Percentiles rank a stretch among this genome's conserved stretches.
Evolutionary conservation across 768 basidiomycete genomes (phyloP).

Genomic region (Clitopilus passeckerianus): DNA sequence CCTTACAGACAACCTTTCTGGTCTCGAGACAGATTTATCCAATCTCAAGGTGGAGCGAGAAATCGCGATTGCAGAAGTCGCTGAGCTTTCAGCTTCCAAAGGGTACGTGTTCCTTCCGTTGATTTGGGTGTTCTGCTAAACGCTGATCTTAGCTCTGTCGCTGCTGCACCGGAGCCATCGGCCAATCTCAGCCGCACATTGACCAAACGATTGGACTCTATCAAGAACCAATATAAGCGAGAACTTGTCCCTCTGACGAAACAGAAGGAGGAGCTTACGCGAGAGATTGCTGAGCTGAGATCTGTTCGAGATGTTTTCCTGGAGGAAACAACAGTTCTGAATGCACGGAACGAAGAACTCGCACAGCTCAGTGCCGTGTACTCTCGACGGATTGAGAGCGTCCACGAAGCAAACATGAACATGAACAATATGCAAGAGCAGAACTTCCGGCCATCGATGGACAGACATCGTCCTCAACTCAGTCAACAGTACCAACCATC

Average conservation of each 20-base stretch:
- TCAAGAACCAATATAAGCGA: conserved; percentile 83
- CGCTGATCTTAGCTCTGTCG: conserved; percentile 17
- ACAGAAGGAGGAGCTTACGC: conserved; percentile 70
- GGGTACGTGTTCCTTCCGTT: conserved; percentile 40
- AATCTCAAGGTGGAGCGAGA: conserved; percentile 88
- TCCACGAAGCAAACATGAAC: conserved; percentile 25
- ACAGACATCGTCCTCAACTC: conserved; percentile 2
- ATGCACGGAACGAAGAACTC: conserved; percentile 89
- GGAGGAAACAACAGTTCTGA: conserved; percentile 89
- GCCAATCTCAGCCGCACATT: conserved; percentile 62
- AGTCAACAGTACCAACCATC: background rate
- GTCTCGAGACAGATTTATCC: conserved; percentile 81
- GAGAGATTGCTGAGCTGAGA: conserved; percentile 85
- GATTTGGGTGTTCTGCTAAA: conserved; percentile 3
- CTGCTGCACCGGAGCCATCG: conserved; percentile 30
- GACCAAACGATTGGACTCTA: conserved; percentile 77
- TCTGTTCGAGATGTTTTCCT: conserved; percentile 81
- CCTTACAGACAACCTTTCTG: conserved; percentile 67
- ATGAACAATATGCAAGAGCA: background rate
- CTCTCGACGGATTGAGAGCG: conserved; percentile 66
- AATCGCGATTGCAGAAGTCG: conserved; percentile 88
- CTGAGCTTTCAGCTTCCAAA: conserved; percentile 76
- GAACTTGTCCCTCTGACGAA: conserved; percentile 83
- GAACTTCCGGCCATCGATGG: background rate
- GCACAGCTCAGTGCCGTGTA: conserved; percentile 85